Percentiles rank a stretch among this genome's conserved stretches.
These are phyloP conservation scores for Tetragonia tetragonoides DNA, from an alignment of 148 eudicot species.

Conservation along the genomic window DNA sequence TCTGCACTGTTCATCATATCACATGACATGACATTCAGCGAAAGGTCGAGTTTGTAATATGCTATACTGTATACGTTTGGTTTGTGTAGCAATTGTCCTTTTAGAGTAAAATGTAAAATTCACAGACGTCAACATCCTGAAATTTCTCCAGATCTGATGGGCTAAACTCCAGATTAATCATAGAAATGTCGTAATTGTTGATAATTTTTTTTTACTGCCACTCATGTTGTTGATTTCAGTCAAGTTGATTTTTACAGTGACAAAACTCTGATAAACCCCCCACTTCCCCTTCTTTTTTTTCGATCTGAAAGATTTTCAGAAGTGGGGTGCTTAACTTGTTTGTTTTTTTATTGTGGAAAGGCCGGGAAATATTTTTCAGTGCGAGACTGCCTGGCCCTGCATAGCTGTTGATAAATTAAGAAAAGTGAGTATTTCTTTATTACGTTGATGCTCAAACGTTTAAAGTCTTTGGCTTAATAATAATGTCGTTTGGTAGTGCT, in stretches of 20 bases:
- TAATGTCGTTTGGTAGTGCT: slow-evolving; percentile 8
- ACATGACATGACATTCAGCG: no score
- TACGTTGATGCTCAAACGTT: neutral
- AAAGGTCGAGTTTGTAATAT: no score
- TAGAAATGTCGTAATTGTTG: neutral
- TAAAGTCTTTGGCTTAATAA: slow-evolving; percentile 7
- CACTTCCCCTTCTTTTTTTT: neutral
- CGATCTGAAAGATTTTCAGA: neutral
- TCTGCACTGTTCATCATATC: no score
- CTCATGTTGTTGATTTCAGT: neutral
- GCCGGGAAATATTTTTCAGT: neutral
- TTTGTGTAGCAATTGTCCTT: slow-evolving; percentile 3
- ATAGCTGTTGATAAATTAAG: slow-evolving; percentile 15
- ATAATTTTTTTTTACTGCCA: neutral
- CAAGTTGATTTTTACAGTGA: no score
- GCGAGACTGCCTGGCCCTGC: neutral
- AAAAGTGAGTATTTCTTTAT: neutral
- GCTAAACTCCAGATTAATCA: neutral
- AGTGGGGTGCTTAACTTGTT: neutral
- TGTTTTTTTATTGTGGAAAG: neutral
- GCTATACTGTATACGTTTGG: neutral
- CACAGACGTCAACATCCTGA: neutral
- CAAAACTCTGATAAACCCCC: neutral
- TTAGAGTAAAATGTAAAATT: neutral
- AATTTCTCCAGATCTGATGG: neutral